Conservation (phyloP, 163 green algal genomes). For the Coccomyxa subellipsoidea region DNA sequence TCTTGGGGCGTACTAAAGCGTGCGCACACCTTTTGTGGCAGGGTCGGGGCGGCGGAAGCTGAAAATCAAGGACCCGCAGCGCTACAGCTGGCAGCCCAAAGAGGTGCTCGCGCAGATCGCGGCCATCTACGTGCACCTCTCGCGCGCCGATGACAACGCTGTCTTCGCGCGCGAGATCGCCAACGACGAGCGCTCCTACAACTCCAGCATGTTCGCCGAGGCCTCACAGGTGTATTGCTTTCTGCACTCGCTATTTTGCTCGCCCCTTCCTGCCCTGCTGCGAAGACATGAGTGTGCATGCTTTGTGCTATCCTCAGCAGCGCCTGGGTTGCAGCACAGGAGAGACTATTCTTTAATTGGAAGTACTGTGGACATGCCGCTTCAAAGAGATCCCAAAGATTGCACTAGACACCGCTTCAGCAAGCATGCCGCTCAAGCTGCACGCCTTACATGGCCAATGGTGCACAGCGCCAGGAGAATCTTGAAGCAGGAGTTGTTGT, state of each 20-base stretch:
- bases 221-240: conserved; percentile 8
- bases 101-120: conserved; percentile 81
- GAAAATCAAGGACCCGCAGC: conserved; percentile 80
- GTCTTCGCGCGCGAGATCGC: conserved; percentile 58
- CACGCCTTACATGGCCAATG: too few relatives aligned
- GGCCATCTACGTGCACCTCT: conserved; percentile 70
- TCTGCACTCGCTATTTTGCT: background rate
- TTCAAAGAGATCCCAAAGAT: too few relatives aligned
- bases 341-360: background rate
- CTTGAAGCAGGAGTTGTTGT: too few relatives aligned
- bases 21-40: background rate
- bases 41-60: conserved; percentile 75
- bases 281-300: background rate
- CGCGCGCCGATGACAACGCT: conserved; percentile 36
- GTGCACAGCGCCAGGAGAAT: too few relatives aligned
- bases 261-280: background rate
- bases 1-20: too few relatives aligned
- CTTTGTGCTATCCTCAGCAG: too few relatives aligned
- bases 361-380: too few relatives aligned
- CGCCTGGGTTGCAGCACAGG: background rate
- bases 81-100: conserved; percentile 72
- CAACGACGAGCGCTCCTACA: conserved; percentile 64
- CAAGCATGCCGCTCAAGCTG: too few relatives aligned
- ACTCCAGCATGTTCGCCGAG: conserved; percentile 67
- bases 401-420: too few relatives aligned